phyloP scores from a whole-genome alignment of 2,329 filamentous ascomycete genomes.

The Hirsutella minnesotensis region DNA sequence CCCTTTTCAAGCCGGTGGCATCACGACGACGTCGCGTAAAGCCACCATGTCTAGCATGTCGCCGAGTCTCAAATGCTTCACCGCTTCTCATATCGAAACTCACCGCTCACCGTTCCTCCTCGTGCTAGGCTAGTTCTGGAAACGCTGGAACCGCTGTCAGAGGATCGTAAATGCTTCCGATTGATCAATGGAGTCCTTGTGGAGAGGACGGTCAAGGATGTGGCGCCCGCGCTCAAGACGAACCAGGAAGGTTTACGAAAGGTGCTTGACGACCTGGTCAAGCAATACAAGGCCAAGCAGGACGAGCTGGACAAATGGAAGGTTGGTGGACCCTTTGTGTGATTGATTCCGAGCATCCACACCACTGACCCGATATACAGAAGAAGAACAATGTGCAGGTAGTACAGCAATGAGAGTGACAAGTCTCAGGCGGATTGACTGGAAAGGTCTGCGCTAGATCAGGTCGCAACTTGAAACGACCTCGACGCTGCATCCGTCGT shows the following conservation, averaged over 20 bases:
- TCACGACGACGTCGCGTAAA: neutral
- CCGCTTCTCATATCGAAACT: neutral
- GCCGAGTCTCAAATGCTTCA: neutral
- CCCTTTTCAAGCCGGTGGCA: neutral
- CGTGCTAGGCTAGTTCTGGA: slow-evolving; percentile 74
- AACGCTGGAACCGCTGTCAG: slow-evolving; percentile 70
- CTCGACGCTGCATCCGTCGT: no score
- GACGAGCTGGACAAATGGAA: slow-evolving; percentile 97
- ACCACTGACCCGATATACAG: slow-evolving; percentile 29
- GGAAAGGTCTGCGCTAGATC: no score
- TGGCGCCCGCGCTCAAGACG: slow-evolving; percentile 80
- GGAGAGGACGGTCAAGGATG: slow-evolving; percentile 86
- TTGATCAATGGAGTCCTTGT: slow-evolving; percentile 97
- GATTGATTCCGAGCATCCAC: neutral
- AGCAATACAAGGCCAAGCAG: slow-evolving; percentile 93
- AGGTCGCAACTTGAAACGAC: no score
- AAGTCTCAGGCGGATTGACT: no score
- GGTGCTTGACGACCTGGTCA: slow-evolving; percentile 85
- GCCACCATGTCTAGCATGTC: neutral
- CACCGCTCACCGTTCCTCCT: slow-evolving; percentile 7
- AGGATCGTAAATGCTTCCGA: slow-evolving; percentile 91
- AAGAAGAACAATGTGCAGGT: slow-evolving; percentile 87
- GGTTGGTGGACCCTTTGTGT: slow-evolving; percentile 39
- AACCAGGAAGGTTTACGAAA: slow-evolving; percentile 92
- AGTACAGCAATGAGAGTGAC: slow-evolving; percentile 54